phyloP scores from a whole-genome alignment of 441 rosid genomes.

The Mallotus repandus region DNA sequence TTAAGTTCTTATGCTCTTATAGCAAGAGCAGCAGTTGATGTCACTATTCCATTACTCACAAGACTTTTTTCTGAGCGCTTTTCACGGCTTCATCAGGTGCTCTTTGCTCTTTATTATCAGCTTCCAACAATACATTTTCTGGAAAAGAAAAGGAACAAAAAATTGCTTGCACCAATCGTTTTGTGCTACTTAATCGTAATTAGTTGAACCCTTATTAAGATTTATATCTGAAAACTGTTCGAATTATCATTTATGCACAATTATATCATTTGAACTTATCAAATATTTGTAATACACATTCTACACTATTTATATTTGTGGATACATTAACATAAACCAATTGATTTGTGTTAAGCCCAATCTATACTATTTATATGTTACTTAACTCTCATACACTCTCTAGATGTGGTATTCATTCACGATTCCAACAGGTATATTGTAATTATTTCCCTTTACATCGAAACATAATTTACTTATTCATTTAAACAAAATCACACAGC shows the following conservation, averaged over 20 bases:
- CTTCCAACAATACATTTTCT: slow-evolving; percentile 10
- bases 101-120: slow-evolving; percentile 27
- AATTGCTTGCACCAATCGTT: neutral
- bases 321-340: too few species aligned
- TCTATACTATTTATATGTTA: neutral
- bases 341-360: too few species aligned
- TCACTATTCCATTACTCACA: slow-evolving; percentile 75
- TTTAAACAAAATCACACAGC: neutral
- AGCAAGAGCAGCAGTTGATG: slow-evolving; percentile 87
- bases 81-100: slow-evolving; percentile 85
- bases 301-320: too few species aligned
- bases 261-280: neutral
- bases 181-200: slow-evolving; percentile 2
- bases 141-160: neutral
- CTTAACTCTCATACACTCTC: neutral
- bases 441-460: too few species aligned
- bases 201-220: neutral
- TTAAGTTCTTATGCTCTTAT: slow-evolving; percentile 94
- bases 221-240: neutral
- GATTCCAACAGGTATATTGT: too few species aligned
- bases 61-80: slow-evolving; percentile 68
- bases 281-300: neutral
- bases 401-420: too few species aligned
- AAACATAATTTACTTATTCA: neutral
- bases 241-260: slow-evolving; percentile 1